These are phyloP conservation scores for Dioscorea zingiberensis DNA, from an alignment of 106 monocot genomes.

Conservation along the genomic window DNA sequence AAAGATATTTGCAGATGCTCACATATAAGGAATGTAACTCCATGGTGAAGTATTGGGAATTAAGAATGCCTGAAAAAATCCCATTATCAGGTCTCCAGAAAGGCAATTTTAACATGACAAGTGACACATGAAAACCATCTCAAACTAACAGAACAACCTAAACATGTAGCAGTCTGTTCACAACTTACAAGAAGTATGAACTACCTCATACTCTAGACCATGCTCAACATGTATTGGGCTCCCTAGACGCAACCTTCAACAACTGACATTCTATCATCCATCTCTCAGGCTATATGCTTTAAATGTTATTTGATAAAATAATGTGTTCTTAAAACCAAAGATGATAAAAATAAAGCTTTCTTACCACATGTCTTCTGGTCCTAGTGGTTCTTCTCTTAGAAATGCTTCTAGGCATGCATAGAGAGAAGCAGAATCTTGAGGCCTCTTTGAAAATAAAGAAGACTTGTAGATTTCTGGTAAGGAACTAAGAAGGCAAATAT, in stretches of 20 bases:
- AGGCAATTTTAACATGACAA: too few relatives aligned
- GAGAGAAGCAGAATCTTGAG: slow-evolving; percentile 61
- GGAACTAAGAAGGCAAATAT: slow-evolving; percentile 38
- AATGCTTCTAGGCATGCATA: slow-evolving; percentile 89
- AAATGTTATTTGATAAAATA: neutral
- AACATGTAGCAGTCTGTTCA: too few relatives aligned
- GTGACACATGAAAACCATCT: too few relatives aligned
- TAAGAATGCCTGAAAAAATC: too few relatives aligned
- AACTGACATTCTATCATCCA: neutral
- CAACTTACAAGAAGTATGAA: neutral
- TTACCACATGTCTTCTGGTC: slow-evolving; percentile 97
- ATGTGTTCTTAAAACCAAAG: too few relatives aligned
- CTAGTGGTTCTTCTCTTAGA: slow-evolving; percentile 89
- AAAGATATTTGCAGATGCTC: too few relatives aligned
- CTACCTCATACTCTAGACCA: neutral
- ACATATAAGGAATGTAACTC: too few relatives aligned
- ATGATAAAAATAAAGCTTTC: slow-evolving; percentile 7
- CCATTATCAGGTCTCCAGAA: too few relatives aligned
- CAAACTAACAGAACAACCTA: too few relatives aligned
- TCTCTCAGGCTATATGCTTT: neutral
- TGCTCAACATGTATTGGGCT: neutral
- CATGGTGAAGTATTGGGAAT: too few relatives aligned
- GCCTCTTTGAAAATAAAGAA: slow-evolving; percentile 35
- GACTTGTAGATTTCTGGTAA: slow-evolving; percentile 68
- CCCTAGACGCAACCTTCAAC: neutral